phyloP scores from a whole-genome alignment of 2,329 filamentous ascomycete genomes.

The Lachnellula suecica region DNA sequence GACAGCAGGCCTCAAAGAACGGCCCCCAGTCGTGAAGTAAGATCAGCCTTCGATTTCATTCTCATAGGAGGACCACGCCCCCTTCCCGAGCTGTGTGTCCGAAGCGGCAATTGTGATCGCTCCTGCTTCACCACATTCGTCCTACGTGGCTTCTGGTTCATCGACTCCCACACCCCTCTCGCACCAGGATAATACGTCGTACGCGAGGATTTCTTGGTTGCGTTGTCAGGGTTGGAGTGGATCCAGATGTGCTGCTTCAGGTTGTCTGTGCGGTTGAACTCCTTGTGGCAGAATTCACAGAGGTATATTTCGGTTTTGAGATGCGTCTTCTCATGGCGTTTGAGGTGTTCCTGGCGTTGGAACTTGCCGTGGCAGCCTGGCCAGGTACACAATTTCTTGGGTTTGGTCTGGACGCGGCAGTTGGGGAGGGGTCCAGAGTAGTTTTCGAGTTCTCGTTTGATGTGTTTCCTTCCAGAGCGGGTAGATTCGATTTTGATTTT shows the following conservation, averaged over 20 bases:
- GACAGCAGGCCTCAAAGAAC: neutral
- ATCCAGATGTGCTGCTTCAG: conserved; percentile 21
- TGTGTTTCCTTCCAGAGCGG: neutral
- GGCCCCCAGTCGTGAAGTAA: too few species aligned
- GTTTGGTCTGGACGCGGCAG: conserved; percentile 30
- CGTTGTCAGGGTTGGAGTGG: conserved; percentile 11
- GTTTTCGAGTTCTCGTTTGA: neutral
- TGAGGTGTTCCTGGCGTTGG: conserved; percentile 48
- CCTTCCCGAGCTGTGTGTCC: too few species aligned
- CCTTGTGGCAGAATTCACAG: conserved; percentile 23
- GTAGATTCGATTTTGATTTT: too few species aligned
- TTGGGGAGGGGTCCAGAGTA: neutral
- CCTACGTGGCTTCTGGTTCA: neutral
- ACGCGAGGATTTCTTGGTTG: conserved; percentile 2
- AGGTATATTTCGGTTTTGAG: neutral
- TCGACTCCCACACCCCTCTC: neutral
- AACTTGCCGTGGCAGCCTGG: conserved; percentile 44
- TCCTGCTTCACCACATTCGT: neutral
- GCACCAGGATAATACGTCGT: conserved; percentile 1
- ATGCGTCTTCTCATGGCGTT: conserved; percentile 47
- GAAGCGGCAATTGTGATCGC: neutral
- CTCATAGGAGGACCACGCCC: too few species aligned
- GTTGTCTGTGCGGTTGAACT: conserved; percentile 27
- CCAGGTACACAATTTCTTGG: conserved; percentile 41
- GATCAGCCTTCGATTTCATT: too few species aligned